Evolutionary conservation across 352 stramenopile genomes (phyloP).

Genomic region (Globisporangium nodosum): DNA sequence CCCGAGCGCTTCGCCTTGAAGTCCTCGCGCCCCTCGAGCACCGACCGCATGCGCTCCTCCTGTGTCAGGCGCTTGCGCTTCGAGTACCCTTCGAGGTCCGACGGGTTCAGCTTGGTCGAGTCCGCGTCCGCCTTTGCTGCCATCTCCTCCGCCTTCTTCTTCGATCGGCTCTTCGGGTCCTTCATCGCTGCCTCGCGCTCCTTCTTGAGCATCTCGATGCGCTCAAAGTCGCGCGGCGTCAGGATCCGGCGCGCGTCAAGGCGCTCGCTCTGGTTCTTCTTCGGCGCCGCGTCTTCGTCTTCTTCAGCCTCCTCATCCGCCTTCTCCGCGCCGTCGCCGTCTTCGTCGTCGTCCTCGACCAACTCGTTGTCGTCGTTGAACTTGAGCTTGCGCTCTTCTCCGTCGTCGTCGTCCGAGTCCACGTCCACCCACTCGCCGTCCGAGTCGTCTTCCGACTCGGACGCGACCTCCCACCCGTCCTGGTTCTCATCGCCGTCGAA

Average conservation of each 20-base stretch:
- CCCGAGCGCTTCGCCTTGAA: constrained; percentile 90
- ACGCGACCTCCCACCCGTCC: constrained; percentile 80
- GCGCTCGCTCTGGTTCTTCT: constrained; percentile 62
- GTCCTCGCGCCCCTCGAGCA: constrained; percentile 89
- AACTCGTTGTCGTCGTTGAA: constrained; percentile 22
- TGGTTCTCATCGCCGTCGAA: constrained; percentile 81
- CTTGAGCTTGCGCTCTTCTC: constrained; percentile 10
- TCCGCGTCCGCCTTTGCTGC: constrained; percentile 40
- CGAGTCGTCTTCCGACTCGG: constrained; percentile 51
- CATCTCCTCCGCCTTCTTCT: constrained; percentile 74
- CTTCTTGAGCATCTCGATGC: constrained; percentile 89
- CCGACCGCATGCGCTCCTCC: constrained; percentile 71
- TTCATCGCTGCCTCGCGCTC: constrained; percentile 75
- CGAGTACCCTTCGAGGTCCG: constrained; percentile 79
- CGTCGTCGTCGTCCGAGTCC: constrained; percentile 40
- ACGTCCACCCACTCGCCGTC: constrained; percentile 76
- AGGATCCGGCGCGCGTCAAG: constrained; percentile 83
- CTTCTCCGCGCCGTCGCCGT: constrained; percentile 35
- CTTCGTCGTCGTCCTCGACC: constrained; percentile 30
- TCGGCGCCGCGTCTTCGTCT: constrained; percentile 28
- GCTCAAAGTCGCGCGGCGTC: constrained; percentile 87
- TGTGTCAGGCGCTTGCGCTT: constrained; percentile 89
- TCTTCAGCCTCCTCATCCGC: constrained; percentile 32
- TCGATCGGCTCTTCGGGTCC: constrained; percentile 76
- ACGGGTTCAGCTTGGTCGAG: constrained; percentile 68